Evolutionary conservation across 2,329 filamentous ascomycete species (phyloP), one percentile per base, ranked within the genome.

Genomic region (Phyllosticta capitalensis): DNA sequence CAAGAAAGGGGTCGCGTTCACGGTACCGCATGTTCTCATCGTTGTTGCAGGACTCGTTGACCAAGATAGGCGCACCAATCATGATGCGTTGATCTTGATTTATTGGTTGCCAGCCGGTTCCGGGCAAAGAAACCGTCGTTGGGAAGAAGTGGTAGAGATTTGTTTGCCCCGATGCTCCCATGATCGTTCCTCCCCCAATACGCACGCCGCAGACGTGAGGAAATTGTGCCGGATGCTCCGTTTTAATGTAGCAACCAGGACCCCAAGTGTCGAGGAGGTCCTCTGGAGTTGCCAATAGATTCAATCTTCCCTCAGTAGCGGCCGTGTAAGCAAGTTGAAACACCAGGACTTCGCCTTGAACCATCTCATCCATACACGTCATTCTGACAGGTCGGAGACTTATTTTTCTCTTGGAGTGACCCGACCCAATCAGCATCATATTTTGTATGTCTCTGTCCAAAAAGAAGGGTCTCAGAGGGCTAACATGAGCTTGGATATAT

Each of bases 401-500:
- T 1, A 57, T 24, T 3, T 5, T 7, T 1, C 9, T 20, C 7
- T 54, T 6, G 50, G 54, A 19, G 20, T 12, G 12, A 60, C 21
- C 7, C 14, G 28, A 30, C 9, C 19, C 17, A 54, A 62, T 30
- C 12, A 22, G 38, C n/a, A 20, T n/a, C 6, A 55, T 54, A 6
- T 57, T 38, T 14, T 28, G 49, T 19, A 45, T 45, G 17, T 45
- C 38, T n/a, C 2, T n/a, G 38, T 62, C 58, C n/a, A 60, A 52
- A 24, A 58, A 60, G 45, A 58, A 57, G 0, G 57, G 57, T 10
- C 45, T 58, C 1, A 62, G 20, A n/a, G 54, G 30, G 1, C 38
- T 57, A 9, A 57, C 17, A 52, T 62, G 61, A 21, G 61, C 61
- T 26, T 62, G 57, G 24, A 2, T 58, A 49, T 62, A 62, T 1